A percentile compares a stretch with the other conserved stretches of the same genome.
Conservation (phyloP, 2,329 filamentous ascomycete genomes). For the Curvularia hawaiiensis region DNA sequence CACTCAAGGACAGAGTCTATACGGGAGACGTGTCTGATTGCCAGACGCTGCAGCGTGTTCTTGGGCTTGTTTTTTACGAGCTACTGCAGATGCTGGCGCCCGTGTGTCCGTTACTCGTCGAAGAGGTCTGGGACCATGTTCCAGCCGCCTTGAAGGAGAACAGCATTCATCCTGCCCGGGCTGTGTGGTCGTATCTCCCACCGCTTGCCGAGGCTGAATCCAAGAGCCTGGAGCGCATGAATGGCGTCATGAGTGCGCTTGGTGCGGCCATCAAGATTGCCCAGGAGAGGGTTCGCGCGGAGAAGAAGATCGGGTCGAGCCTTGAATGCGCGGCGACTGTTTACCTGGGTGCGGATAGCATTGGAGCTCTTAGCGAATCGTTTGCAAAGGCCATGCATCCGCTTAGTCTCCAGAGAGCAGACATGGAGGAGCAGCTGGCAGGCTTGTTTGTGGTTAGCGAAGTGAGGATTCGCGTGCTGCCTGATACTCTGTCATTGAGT, state of each 20-base stretch:
- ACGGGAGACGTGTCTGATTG: constrained; percentile 73
- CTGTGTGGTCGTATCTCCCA: constrained; percentile 31
- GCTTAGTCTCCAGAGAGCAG: background rate
- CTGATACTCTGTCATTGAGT: background rate
- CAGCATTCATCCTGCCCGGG: constrained; percentile 34
- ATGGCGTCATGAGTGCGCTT: constrained; percentile 53
- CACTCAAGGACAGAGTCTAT: constrained; percentile 89
- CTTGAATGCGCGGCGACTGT: constrained; percentile 73
- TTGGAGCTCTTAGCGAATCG: background rate
- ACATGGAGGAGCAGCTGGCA: constrained; percentile 40
- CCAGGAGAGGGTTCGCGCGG: constrained; percentile 72
- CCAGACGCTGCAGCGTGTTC: constrained; percentile 60
- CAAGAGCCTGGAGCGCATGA: constrained; percentile 26
- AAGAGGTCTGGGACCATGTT: constrained; percentile 84
- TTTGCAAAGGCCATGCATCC: constrained; percentile 13
- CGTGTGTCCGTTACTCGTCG: constrained; percentile 80
- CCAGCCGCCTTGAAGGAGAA: constrained; percentile 64
- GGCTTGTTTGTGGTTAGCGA: constrained; percentile 52
- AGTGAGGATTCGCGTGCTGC: constrained; percentile 22
- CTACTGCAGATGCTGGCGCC: constrained; percentile 80
- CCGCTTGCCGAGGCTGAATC: background rate
- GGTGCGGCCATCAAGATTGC: constrained; percentile 73
- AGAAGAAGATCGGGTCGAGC: constrained; percentile 78
- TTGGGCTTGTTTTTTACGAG: constrained; percentile 69
- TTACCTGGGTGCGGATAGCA: background rate